Base-by-base conservation (phyloP, 495 filamentous ascomycete species). In the Cercophora samala region DNA sequence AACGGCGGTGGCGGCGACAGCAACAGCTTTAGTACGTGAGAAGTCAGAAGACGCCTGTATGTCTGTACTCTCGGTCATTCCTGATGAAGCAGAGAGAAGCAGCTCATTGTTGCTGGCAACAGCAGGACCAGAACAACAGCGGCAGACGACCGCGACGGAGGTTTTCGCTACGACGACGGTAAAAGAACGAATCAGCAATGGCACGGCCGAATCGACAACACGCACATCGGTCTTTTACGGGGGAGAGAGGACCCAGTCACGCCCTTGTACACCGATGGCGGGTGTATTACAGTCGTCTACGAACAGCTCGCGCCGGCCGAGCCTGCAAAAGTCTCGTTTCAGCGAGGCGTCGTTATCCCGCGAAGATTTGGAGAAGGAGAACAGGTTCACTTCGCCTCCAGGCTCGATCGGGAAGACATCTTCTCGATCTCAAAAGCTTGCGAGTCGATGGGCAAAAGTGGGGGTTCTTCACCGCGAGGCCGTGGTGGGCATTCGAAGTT, bases 401-500 rank as follows among this genome's bases (percentile, higher is more conserved):
- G 60, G n/a, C 4, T 70, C 63, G 60, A 67, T 56, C 6, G 37
- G 37, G 19, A 72, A 70, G 68, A 65, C 25, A 0, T 54, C 66
- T 19, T 32, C 66, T 0, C 37, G 42, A 22, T 60, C 58, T 4
- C 60, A 62, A 18, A 70, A 69, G 29, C 54, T 70, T 5, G 70
- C 76, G 37, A 70, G 69, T 61, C 75, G 70, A 64, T 76, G 76
- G 78, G 66, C 67, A 17, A 70, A 72, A 63, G 72, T 76, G 0
- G 75, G 77, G 21, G 72, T 66, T 58, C 72, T 79, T 60, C 73
- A 78, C 52, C 75, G 75, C 32, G 79, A 76, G 23, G 74, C 76
- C 58, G 71, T 82, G 61, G 78, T 75, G 23, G 75, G 79, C 21
- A 76, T 81, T 62, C 76, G 78, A 37, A 81, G 70, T 46, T 46